Evolutionary conservation across 768 basidiomycete species (phyloP).

Genomic region (Kwoniella newhampshirensis): DNA sequence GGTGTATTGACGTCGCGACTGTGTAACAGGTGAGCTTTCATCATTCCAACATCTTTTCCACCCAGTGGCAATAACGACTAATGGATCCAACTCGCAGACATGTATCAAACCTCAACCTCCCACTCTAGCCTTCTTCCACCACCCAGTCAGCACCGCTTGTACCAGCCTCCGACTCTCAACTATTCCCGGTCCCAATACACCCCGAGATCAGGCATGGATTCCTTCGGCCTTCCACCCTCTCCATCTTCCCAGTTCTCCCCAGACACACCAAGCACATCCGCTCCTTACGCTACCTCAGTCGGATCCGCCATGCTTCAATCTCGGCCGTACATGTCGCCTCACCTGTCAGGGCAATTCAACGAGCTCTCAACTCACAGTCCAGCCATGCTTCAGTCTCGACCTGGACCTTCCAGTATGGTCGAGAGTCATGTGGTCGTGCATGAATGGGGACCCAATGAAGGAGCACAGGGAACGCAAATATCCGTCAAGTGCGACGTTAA

Average conservation of each 20-base stretch:
- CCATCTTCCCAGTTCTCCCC: slow-evolving; percentile 13
- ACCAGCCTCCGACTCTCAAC: slow-evolving; percentile 15
- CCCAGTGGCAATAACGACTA: no score
- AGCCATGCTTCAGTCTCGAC: slow-evolving; percentile 1
- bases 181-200: slow-evolving; percentile 8
- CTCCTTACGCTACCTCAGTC: slow-evolving; percentile 17
- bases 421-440: slow-evolving; percentile 54
- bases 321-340: slow-evolving; percentile 16
- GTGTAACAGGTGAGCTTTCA: no score
- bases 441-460: slow-evolving; percentile 66
- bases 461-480: slow-evolving; percentile 65
- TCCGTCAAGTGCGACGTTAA: slow-evolving; percentile 66
- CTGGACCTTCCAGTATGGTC: not conserved
- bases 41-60: no score
- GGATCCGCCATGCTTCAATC: slow-evolving; percentile 8
- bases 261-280: slow-evolving; percentile 29
- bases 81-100: slow-evolving; percentile 2
- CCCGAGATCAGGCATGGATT: slow-evolving; percentile 13
- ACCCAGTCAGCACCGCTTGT: slow-evolving; percentile 11
- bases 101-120: slow-evolving; percentile 2
- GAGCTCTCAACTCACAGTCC: slow-evolving; percentile 3
- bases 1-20: no score
- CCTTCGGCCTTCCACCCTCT: slow-evolving; percentile 19
- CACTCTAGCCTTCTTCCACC: not conserved
- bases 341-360: slow-evolving; percentile 10